phyloP scores from a whole-genome alignment of 1,284 basidiomycete genomes.

The Phellopilus nigrolimitatus region DNA sequence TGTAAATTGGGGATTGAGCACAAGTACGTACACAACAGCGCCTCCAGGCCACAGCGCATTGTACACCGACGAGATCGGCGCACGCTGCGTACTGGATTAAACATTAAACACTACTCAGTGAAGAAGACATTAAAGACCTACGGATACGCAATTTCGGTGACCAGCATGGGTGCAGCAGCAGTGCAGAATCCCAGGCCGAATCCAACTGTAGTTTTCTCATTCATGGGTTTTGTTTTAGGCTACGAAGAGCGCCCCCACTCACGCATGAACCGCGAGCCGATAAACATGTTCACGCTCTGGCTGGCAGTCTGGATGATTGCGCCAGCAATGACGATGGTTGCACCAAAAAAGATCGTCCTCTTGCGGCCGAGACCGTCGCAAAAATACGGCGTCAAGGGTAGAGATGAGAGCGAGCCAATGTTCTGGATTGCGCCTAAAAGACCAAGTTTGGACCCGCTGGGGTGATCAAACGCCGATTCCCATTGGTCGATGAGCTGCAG shows the following conservation, averaged over 20 bases:
- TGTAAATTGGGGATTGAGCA: slow-evolving; percentile 4
- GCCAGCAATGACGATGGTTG: slow-evolving; percentile 26
- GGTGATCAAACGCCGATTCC: slow-evolving; percentile 23
- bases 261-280: slow-evolving; percentile 27
- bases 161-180: slow-evolving; percentile 45
- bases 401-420: slow-evolving; percentile 27
- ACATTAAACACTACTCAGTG: background rate
- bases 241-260: background rate
- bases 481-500: slow-evolving; percentile 38
- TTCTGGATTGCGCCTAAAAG: slow-evolving; percentile 26
- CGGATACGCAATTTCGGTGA: slow-evolving; percentile 53
- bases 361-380: slow-evolving; percentile 29
- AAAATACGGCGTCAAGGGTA: slow-evolving; percentile 29
- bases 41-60: slow-evolving; percentile 46
- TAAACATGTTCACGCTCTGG: slow-evolving; percentile 30
- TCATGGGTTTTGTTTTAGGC: background rate
- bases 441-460: slow-evolving; percentile 22
- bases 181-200: slow-evolving; percentile 51
- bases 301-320: slow-evolving; percentile 29
- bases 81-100: slow-evolving; percentile 37
- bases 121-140: slow-evolving; percentile 15
- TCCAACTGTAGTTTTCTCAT: slow-evolving; percentile 36
- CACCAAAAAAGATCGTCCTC: slow-evolving; percentile 28
- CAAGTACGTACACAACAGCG: slow-evolving; percentile 10
- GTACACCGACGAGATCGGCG: slow-evolving; percentile 48